A percentile compares a stretch with the other conserved stretches of the same genome.
These are phyloP conservation scores for Taphrina communis DNA, from an alignment of 1,139 yeast genomes.

Conservation along the genomic window DNA sequence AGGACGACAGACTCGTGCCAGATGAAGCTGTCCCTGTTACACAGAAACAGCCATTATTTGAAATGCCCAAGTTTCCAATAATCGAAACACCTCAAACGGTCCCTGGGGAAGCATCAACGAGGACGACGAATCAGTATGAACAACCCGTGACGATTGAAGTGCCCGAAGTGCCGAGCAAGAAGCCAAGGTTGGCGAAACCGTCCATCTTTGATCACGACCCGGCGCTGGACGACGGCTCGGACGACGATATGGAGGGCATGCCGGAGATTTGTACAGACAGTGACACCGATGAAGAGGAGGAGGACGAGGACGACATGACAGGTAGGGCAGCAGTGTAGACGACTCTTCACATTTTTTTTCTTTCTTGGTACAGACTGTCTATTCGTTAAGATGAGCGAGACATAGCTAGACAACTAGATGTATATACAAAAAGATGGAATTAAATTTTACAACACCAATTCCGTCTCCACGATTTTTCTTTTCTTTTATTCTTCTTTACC, in stretches of 20 bases:
- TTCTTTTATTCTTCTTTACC: background rate
- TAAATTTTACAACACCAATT: background rate
- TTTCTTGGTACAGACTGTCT: too few species aligned
- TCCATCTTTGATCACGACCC: slow-evolving; percentile 8
- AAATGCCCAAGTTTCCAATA: background rate
- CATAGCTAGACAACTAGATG: background rate
- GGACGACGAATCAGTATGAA: background rate
- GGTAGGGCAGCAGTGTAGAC: too few species aligned
- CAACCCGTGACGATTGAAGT: background rate
- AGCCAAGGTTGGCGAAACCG: slow-evolving; percentile 3
- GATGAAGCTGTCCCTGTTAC: background rate
- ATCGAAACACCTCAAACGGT: background rate
- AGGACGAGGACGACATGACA: too few species aligned
- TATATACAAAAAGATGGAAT: too few species aligned
- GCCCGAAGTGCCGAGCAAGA: background rate
- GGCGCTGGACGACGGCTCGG: slow-evolving; percentile 18
- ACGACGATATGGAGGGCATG: slow-evolving; percentile 35
- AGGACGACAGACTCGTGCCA: background rate
- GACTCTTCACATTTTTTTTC: too few species aligned
- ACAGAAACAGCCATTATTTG: background rate
- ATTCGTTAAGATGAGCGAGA: background rate
- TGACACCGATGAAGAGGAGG: slow-evolving; percentile 35
- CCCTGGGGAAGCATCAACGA: background rate
- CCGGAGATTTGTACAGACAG: slow-evolving; percentile 42
- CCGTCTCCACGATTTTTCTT: background rate